Percentiles rank a stretch among this genome's conserved stretches.
These are phyloP conservation scores for Zizania latifolia DNA, from an alignment of 176 grass and related monocot genomes.

Conservation along the genomic window DNA sequence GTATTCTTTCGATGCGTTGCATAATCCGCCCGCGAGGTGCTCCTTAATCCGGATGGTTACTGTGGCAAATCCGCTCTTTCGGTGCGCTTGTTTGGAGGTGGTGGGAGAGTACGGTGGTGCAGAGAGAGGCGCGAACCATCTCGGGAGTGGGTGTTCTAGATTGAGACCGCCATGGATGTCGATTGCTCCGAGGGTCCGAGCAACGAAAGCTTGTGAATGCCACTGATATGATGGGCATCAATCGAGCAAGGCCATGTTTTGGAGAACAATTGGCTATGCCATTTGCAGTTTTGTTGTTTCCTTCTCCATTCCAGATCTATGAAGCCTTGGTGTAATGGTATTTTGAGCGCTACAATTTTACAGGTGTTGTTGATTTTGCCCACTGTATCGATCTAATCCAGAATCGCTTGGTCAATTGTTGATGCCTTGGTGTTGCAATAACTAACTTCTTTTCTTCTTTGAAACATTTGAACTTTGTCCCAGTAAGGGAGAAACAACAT, in stretches of 20 bases:
- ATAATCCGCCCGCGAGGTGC: slow-evolving; percentile 13
- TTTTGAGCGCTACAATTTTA: slow-evolving; percentile 3
- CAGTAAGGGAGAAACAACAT: background rate
- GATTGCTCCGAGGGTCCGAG: background rate
- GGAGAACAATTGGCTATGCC: slow-evolving; percentile 19
- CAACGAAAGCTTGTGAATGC: slow-evolving; percentile 20
- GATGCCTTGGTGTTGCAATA: background rate
- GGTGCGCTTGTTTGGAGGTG: background rate
- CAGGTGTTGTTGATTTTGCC: background rate
- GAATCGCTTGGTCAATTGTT: background rate
- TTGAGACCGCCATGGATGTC: slow-evolving; percentile 7
- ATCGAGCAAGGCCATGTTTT: background rate
- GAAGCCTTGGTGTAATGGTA: slow-evolving; percentile 11
- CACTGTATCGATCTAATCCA: background rate
- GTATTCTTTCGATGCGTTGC: background rate
- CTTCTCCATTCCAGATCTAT: slow-evolving; percentile 38
- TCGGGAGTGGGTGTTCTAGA: background rate
- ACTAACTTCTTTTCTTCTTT: background rate
- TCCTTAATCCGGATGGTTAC: slow-evolving; percentile 23
- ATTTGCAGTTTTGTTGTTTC: background rate
- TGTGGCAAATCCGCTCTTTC: slow-evolving; percentile 30
- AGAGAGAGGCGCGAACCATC: slow-evolving; percentile 24
- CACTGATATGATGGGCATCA: background rate
- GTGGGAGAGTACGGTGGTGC: background rate
- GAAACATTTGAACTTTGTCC: slow-evolving; percentile 8